phyloP scores from a whole-genome alignment of 1,139 yeast species.

The Geotrichum cucujoidarum region DNA sequence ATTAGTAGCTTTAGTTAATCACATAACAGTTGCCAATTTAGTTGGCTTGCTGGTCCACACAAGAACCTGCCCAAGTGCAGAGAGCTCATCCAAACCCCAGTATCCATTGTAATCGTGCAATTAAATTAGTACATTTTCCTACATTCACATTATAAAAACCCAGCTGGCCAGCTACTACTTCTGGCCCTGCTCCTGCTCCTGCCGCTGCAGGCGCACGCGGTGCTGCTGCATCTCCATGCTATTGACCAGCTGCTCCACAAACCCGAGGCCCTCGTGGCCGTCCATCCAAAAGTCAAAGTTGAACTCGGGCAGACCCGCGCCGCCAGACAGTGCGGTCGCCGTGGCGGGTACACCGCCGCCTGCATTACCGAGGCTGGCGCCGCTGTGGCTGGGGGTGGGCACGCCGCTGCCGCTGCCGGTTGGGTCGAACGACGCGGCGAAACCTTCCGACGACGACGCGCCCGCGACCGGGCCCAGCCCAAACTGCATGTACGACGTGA shows the following conservation, averaged over 20 bases:
- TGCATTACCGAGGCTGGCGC: not conserved
- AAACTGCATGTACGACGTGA: slow-evolving; percentile 13
- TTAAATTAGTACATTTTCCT: no score
- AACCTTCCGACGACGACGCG: not conserved
- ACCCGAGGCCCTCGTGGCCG: slow-evolving; percentile 67
- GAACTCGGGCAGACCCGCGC: slow-evolving; percentile 27
- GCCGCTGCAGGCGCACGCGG: slow-evolving; percentile 23
- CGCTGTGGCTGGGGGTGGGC: not conserved
- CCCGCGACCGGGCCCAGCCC: slow-evolving; percentile 17
- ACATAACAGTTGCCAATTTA: no score
- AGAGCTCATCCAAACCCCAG: no score
- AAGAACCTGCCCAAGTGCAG: not conserved
- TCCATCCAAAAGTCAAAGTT: slow-evolving; percentile 51
- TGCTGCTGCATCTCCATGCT: slow-evolving; percentile 58
- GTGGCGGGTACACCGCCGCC: no score
- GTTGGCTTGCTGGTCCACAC: not conserved
- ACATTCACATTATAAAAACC: no score
- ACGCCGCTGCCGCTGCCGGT: not conserved
- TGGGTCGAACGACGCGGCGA: not conserved
- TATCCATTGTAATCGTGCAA: no score
- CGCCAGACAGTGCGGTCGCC: slow-evolving; percentile 14
- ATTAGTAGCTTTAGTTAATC: no score
- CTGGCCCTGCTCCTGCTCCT: slow-evolving; percentile 1
- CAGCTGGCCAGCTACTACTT: not conserved
- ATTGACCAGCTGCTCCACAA: slow-evolving; percentile 86